phyloP scores from a whole-genome alignment of 805 yeast genomes.

The Candida piceae region DNA sequence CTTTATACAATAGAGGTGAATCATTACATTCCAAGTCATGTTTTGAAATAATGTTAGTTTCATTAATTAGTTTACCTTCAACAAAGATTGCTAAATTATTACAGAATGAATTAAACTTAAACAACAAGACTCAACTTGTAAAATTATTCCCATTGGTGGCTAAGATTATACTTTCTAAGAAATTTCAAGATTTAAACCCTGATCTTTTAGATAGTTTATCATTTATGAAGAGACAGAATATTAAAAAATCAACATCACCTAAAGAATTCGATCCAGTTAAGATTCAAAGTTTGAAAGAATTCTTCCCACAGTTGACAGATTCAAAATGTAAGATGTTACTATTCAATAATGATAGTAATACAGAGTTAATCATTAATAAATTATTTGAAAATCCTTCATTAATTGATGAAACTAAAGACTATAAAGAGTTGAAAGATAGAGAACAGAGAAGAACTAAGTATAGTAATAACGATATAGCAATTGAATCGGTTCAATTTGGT shows the following conservation, averaged over 20 bases:
- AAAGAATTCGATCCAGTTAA: conserved; percentile 19
- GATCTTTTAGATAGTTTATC: conserved; percentile 48
- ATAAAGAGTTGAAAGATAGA: conserved; percentile 14
- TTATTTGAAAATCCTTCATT: conserved; percentile 59
- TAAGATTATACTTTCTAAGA: conserved; percentile 44
- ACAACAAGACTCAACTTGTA: conserved; percentile 35
- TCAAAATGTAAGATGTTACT: conserved; percentile 47
- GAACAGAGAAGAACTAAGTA: conserved; percentile 20
- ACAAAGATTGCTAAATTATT: conserved; percentile 38
- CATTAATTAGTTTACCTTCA: conserved; percentile 45
- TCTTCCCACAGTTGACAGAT: conserved; percentile 61
- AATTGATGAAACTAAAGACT: conserved; percentile 30
- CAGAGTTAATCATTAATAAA: conserved; percentile 52
- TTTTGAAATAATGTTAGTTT: conserved; percentile 46
- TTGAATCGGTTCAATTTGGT: conserved; percentile 29
- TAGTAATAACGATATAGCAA: conserved; percentile 28
- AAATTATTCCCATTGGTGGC: conserved; percentile 50
- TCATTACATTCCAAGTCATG: conserved; percentile 44
- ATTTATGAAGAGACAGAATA: conserved; percentile 31
- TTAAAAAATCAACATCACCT: neutral
- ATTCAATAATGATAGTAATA: conserved; percentile 40
- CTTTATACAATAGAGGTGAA: conserved; percentile 50
- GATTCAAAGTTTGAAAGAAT: conserved; percentile 40
- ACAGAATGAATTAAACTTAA: conserved; percentile 40
- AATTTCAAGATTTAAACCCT: conserved; percentile 43